Base-by-base conservation (phyloP, 257 asterid species). In the Misopates orontium region DNA sequence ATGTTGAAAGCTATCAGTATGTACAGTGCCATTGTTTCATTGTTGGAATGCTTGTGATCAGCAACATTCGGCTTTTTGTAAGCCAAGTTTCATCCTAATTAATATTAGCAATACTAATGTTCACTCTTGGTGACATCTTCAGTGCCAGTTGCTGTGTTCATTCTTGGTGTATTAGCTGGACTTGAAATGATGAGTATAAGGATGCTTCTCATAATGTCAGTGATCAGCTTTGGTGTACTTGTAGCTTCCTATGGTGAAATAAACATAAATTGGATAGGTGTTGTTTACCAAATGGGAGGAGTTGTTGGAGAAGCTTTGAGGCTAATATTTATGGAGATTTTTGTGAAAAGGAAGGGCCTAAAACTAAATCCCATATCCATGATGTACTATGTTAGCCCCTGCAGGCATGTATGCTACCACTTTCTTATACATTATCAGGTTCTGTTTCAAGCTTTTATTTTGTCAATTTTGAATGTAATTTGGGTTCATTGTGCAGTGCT, bases 201-300 rank as follows among this genome's bases (percentile, higher is more conserved):
- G 66, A 90, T 94, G 96, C 96, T 94, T 82, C 87, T 94, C 59
- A 90, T 86, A 75, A 94, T 90, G 99, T 94, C 95, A 15, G 75
- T 90, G 32, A 90, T 94, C 77, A 94, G 97, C 79, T 77, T 90
- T 10, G 99, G 97, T 69, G 99, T 94, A 21, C 80, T 94, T 39
- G 86, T 94, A 56, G 99, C 99, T 47, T 94, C 99, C 53, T 90
- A 90, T 68, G 99, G 99, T 32, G 97, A 94, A 82, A 82, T 94
- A n/a, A 73, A 75, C 32, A 88, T 94, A 75, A 90, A 79, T 70
- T 94, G 99, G 99, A 74, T 90, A 16, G 97, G 99, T 67, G 99
- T 94, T 36, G 90, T 94, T 75, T 94, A 94, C 85, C 99, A 90
- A 82, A 94, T 94, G 99, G 99, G 99, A 65, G 99, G 99, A 65